phyloP scores from a whole-genome alignment of 2,329 filamentous ascomycete genomes.

The Parafenestella ontariensis region DNA sequence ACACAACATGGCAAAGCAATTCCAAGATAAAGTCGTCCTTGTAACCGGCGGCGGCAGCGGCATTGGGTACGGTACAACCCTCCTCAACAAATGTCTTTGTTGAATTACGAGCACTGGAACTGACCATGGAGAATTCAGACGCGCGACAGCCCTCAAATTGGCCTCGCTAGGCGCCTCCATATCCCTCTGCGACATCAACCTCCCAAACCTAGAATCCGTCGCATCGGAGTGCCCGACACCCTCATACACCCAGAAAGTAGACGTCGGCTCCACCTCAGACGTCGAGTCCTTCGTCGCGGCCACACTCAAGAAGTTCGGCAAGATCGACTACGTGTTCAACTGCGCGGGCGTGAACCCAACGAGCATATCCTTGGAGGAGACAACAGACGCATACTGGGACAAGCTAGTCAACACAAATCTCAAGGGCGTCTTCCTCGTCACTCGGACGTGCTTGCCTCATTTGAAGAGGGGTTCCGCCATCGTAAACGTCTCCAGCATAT shows the following conservation, averaged over 20 bases:
- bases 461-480: conserved; percentile 26
- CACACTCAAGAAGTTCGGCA: conserved; percentile 45
- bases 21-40: conserved; percentile 38
- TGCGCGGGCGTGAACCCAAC: conserved; percentile 60
- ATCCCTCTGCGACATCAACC: conserved; percentile 48
- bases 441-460: conserved; percentile 52
- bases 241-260: conserved; percentile 45
- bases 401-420: conserved; percentile 56
- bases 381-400: conserved; percentile 57
- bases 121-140: conserved; percentile 33
- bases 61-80: conserved; percentile 50
- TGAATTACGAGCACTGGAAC: background rate
- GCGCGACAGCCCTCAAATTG: conserved; percentile 56
- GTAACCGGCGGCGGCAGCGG: conserved; percentile 51
- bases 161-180: conserved; percentile 53
- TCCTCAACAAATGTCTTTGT: conserved; percentile 1
- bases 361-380: conserved; percentile 48
- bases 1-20: conserved; percentile 33
- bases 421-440: conserved; percentile 55
- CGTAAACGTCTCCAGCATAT: conserved; percentile 40
- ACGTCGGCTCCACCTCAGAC: conserved; percentile 55
- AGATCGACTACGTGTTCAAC: conserved; percentile 54
- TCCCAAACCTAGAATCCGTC: conserved; percentile 48
- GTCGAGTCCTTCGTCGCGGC: conserved; percentile 53
- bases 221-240: conserved; percentile 44